Percentiles rank a stretch among this genome's conserved stretches.
Evolutionary conservation across 306 rosid genomes (phyloP).

Genomic region (Betula pendula): DNA sequence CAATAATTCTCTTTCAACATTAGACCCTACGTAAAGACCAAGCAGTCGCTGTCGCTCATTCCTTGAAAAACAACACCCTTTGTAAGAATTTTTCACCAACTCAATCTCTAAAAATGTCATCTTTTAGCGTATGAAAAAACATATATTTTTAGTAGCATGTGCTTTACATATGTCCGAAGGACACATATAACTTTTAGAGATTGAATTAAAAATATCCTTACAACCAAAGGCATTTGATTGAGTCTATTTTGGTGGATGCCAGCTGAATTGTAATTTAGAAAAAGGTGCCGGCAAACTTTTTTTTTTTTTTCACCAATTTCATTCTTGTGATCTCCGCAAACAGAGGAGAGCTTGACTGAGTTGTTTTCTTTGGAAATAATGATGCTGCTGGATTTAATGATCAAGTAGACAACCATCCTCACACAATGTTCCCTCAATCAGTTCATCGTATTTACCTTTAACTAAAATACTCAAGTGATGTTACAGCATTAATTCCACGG

Average conservation of each 20-base stretch:
- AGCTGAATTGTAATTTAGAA: conserved; percentile 28
- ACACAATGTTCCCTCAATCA: neutral
- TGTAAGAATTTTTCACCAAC: too few species aligned
- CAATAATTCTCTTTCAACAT: conserved; percentile 10
- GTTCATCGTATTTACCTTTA: neutral
- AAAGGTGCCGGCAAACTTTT: conserved; percentile 25
- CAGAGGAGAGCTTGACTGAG: conserved; percentile 4
- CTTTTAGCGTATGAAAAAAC: too few species aligned
- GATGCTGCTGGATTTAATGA: conserved; percentile 16
- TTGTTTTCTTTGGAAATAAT: conserved; percentile 6
- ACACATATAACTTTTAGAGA: too few species aligned
- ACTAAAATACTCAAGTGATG: neutral
- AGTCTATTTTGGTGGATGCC: conserved; percentile 36
- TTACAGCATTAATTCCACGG: neutral
- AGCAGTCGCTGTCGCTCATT: conserved; percentile 17
- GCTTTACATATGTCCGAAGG: too few species aligned
- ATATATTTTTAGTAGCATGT: too few species aligned
- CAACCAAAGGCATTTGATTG: conserved; percentile 30
- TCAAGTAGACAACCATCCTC: neutral
- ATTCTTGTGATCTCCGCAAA: conserved; percentile 24
- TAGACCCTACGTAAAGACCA: neutral
- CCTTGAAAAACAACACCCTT: too few species aligned
- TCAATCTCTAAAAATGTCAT: too few species aligned
- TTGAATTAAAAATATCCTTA: too few species aligned
- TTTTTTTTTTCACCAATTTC: conserved; percentile 28